Percentiles rank a stretch among this genome's conserved stretches.
Evolutionary conservation across 2,329 filamentous ascomycete species (phyloP).

Genomic region (Penicillium glabrum): DNA sequence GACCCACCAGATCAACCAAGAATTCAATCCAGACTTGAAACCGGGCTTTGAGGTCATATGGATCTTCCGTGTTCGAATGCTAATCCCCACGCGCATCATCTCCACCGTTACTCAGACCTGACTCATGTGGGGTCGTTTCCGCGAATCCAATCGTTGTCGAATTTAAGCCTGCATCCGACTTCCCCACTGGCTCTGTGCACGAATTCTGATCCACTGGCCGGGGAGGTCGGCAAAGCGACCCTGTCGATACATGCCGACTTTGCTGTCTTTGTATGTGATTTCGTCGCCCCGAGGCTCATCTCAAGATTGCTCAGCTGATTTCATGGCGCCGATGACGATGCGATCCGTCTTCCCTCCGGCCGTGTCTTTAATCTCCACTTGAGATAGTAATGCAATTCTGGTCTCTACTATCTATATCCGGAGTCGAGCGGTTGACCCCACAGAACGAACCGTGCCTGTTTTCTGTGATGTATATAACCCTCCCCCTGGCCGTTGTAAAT

Average conservation of each 20-base stretch:
- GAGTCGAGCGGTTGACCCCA: conserved; percentile 1
- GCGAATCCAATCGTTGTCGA: background rate
- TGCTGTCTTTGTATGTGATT: background rate
- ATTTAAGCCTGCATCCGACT: conserved; percentile 1
- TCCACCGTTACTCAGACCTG: conserved; percentile 30
- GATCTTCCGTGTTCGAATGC: background rate
- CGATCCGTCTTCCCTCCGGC: background rate
- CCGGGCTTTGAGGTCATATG: background rate
- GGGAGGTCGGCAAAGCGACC: conserved; percentile 24
- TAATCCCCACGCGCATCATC: conserved; percentile 5
- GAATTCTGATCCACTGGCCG: conserved; percentile 1
- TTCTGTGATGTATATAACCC: conserved; percentile 3
- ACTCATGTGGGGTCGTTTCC: conserved; percentile 33
- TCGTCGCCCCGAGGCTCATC: background rate
- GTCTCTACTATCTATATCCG: background rate
- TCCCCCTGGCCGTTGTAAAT: background rate
- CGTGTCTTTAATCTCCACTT: background rate
- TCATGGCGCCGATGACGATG: background rate
- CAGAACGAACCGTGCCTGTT: conserved; percentile 1
- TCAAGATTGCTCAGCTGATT: background rate
- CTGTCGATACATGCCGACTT: conserved; percentile 24
- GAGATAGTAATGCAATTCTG: background rate
- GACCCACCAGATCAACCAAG: background rate
- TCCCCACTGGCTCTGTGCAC: conserved; percentile 2
- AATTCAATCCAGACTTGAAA: background rate